Conservation (phyloP, 2,329 filamentous ascomycete species). For the Aureobasidium sp. region DNA sequence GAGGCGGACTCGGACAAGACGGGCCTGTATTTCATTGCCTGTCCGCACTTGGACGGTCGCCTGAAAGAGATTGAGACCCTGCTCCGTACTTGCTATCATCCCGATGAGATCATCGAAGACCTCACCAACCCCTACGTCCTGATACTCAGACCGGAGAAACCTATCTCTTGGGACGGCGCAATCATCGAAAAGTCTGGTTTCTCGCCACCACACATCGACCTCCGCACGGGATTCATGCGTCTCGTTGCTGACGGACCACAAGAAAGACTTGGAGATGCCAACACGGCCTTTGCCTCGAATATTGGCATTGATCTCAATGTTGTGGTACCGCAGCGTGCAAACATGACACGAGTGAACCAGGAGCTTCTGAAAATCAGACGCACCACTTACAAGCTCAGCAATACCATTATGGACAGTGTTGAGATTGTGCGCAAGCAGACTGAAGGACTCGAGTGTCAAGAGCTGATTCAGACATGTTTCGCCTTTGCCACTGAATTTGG, state of each 20-base stretch:
- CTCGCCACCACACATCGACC: conserved; percentile 70
- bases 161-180: conserved; percentile 74
- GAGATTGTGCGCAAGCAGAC: conserved; percentile 86
- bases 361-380: conserved; percentile 91
- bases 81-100: conserved; percentile 69
- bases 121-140: conserved; percentile 75
- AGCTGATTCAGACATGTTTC: conserved; percentile 95
- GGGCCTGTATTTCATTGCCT: conserved; percentile 74
- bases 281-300: conserved; percentile 70
- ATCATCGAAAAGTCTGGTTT: conserved; percentile 60
- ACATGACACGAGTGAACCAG: conserved; percentile 83
- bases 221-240: conserved; percentile 79
- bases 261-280: conserved; percentile 68
- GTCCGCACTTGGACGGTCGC: conserved; percentile 66
- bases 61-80: conserved; percentile 79
- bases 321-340: conserved; percentile 85
- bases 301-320: conserved; percentile 81
- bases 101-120: conserved; percentile 64
- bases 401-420: conserved; percentile 98
- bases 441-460: conserved; percentile 76
- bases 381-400: conserved; percentile 91
- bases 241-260: conserved; percentile 85
- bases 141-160: conserved; percentile 73
- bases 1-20: conserved; percentile 60
- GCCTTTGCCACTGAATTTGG: conserved; percentile 99